Evolutionary conservation across 345 rosid genomes (phyloP).

Genomic region (Gossypium thurberi): DNA sequence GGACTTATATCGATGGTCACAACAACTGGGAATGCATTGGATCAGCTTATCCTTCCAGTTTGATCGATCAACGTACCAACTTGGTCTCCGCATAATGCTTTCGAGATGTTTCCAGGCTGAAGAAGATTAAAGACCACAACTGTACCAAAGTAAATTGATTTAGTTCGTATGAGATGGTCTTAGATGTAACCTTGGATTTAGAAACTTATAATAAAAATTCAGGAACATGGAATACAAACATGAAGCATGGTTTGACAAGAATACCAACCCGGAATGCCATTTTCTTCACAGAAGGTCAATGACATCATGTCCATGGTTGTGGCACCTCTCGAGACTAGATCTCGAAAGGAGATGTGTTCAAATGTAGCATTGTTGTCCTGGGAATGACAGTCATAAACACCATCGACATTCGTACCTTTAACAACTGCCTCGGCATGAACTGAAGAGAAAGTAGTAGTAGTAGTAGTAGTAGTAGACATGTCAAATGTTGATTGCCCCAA

Average conservation of each 20-base stretch:
- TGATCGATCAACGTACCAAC: slow-evolving; percentile 81
- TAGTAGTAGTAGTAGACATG: background rate
- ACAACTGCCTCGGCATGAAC: slow-evolving; percentile 81
- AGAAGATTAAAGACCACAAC: slow-evolving; percentile 83
- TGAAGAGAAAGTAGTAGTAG: slow-evolving; percentile 17
- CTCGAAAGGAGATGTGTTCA: slow-evolving; percentile 66
- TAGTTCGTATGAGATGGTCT: background rate
- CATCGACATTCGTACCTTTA: slow-evolving; percentile 78
- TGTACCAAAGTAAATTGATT: slow-evolving; percentile 21
- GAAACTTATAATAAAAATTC: background rate
- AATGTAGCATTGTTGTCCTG: slow-evolving; percentile 52
- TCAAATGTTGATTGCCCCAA: background rate
- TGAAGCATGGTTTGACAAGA: background rate
- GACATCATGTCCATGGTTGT: slow-evolving; percentile 77
- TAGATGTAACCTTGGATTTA: background rate
- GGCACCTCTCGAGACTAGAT: slow-evolving; percentile 56
- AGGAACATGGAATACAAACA: background rate
- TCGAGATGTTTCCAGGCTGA: slow-evolving; percentile 76
- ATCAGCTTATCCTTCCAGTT: slow-evolving; percentile 34
- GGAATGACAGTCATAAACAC: slow-evolving; percentile 54
- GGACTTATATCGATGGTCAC: background rate
- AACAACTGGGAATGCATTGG: slow-evolving; percentile 20
- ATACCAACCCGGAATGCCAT: slow-evolving; percentile 67
- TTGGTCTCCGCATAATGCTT: slow-evolving; percentile 81
- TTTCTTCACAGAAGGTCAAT: slow-evolving; percentile 78